These are phyloP conservation scores for Penicillium daleae DNA, from an alignment of 495 filamentous ascomycete species.

Conservation along the genomic window DNA sequence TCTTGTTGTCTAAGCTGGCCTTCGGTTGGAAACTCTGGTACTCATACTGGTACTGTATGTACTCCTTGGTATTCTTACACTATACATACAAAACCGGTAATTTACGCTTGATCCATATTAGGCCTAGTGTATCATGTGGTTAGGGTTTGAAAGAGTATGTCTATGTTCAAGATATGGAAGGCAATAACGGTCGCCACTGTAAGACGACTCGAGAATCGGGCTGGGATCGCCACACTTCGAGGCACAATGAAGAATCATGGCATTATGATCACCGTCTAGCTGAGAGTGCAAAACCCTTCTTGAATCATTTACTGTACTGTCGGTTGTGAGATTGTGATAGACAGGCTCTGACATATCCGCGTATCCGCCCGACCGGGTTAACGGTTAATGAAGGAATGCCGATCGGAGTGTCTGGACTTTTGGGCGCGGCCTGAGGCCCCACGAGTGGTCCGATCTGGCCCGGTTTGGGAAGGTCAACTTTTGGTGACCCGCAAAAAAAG, in stretches of 20 bases:
- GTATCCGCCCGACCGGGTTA: constrained; percentile 15
- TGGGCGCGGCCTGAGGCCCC: constrained; percentile 12
- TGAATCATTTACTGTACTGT: no score
- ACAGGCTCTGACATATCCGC: constrained; percentile 13
- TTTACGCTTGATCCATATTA: background rate
- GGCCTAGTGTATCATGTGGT: background rate
- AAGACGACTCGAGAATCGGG: background rate
- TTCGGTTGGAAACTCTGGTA: no score
- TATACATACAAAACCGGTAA: background rate
- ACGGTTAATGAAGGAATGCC: constrained; percentile 7
- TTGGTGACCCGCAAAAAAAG: constrained; percentile 14
- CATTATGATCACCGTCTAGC: constrained; percentile 24
- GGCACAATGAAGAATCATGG: constrained; percentile 9
- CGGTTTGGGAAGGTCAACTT: constrained; percentile 17
- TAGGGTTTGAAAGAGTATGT: no score
- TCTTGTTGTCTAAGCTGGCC: no score
- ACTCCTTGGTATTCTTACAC: no score
- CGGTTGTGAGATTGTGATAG: background rate
- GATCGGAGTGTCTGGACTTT: constrained; percentile 19
- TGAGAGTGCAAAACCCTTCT: background rate
- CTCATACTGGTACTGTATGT: no score
- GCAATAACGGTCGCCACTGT: constrained; percentile 1
- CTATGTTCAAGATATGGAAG: background rate
- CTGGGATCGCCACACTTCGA: background rate
- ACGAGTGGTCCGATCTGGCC: background rate